Base-by-base conservation (phyloP, 2,329 filamentous ascomycete species). In the Lecanoromycetidae sp. region DNA sequence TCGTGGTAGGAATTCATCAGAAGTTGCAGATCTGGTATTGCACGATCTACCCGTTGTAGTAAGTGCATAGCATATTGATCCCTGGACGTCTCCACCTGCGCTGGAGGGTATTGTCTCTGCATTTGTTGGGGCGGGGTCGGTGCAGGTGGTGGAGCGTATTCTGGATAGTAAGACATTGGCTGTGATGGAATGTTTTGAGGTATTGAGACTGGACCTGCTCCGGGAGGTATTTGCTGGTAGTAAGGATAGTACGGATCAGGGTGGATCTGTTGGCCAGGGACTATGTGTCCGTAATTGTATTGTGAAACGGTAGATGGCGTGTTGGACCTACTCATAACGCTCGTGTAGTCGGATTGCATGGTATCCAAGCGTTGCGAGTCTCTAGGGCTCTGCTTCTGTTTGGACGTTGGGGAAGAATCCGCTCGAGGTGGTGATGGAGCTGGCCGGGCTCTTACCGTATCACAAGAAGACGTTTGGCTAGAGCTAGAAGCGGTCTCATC, bases 41-140 rank as follows among this genome's bases (percentile, higher is more conserved):
- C 66, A 39, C 60, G 65, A 52, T 69, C 64, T 34, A 71, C 67
- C 22, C 68, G 62, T 39, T 65, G 57, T 4, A 69, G 58, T 47
- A 70, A 61, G 35, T 37, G 30, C 45, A 47, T 35, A n/a, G 30
- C 23, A 27, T 32, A 22, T 10, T 42, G 29, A 22, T 47, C 37
- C 38, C 23, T 17, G 30, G 22, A n/a, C 25, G 30, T 34, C 13
- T 7, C 19, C 6, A 27, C 30, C 4, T 19, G 13, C 7, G 40
- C 19, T 5, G 40, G 40, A 10, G 13, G 39, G 10, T 36, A 17
- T 36, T 17, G 46, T 17, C 29, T 17, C 27, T 15, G 26, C 3
- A 35, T 29, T n/a, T 22, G 46, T 35, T 19, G 46, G 20, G 10
- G 17, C n/a, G 25, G 44, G 15, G 13, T 32, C 30, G 22, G 32